Evolutionary conservation across 176 grass and related monocot species (phyloP).

Genomic region (Secale cereale): DNA sequence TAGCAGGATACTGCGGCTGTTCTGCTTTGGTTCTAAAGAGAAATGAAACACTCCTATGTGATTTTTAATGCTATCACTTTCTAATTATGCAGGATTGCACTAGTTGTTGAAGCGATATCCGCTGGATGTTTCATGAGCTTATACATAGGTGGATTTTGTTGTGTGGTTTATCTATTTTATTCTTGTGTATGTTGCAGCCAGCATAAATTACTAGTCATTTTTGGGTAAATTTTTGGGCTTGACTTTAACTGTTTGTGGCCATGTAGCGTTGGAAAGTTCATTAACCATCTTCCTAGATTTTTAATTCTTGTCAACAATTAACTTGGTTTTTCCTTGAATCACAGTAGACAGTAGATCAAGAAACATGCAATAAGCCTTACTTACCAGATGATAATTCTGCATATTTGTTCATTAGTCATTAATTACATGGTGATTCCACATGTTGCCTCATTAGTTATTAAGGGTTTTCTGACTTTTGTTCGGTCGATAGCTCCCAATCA

Average conservation of each 20-base stretch:
- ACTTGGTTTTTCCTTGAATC: not conserved
- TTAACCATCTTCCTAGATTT: not conserved
- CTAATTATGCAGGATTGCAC: slow-evolving; percentile 54
- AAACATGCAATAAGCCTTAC: not conserved
- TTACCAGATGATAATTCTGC: not conserved
- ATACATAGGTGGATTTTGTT: slow-evolving; percentile 64
- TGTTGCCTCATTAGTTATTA: not conserved
- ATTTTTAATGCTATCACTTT: slow-evolving; percentile 9
- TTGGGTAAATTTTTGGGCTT: not conserved
- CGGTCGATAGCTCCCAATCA: not conserved
- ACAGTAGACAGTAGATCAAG: not conserved
- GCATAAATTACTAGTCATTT: not conserved
- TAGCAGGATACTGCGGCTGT: not conserved
- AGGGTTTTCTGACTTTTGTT: not conserved
- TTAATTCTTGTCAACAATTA: not conserved
- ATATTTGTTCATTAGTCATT: not conserved
- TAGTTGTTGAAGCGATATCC: slow-evolving; percentile 67
- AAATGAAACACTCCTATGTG: not conserved
- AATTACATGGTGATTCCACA: not conserved
- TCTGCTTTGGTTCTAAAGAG: not conserved
- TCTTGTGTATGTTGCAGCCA: not conserved
- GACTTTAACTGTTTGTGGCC: not conserved
- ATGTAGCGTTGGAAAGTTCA: not conserved
- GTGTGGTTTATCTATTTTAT: not conserved
- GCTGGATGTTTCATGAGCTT: slow-evolving; percentile 90